These are phyloP conservation scores for Pholiota adiposa DNA, from an alignment of 1,284 basidiomycete genomes.

Conservation along the genomic window DNA sequence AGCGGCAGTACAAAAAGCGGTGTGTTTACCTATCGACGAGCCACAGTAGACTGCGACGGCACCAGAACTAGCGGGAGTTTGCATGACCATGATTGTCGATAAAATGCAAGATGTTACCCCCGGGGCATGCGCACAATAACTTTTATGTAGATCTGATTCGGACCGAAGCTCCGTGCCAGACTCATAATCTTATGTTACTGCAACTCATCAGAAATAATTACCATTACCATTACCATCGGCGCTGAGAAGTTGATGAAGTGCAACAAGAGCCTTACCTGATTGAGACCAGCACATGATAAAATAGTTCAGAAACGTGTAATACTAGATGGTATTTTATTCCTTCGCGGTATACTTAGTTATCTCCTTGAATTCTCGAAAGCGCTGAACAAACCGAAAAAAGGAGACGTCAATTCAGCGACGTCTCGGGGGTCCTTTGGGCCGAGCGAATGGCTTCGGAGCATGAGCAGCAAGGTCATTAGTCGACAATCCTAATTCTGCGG, in stretches of 20 bases:
- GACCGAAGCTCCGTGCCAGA: background rate
- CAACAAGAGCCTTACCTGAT: too few species aligned
- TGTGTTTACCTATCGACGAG: slow-evolving; percentile 67
- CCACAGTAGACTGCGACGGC: slow-evolving; percentile 82
- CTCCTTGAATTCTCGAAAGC: too few species aligned
- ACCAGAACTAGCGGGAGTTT: slow-evolving; percentile 1
- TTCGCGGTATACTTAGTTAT: too few species aligned
- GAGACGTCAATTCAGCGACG: slow-evolving; percentile 28
- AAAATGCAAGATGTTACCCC: background rate
- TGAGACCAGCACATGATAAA: too few species aligned
- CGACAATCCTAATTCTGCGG: slow-evolving; percentile 52
- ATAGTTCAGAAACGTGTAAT: too few species aligned
- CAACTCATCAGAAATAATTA: too few species aligned
- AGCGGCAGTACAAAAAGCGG: slow-evolving; percentile 72
- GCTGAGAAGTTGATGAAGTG: too few species aligned
- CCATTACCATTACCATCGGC: too few species aligned
- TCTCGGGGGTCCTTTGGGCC: slow-evolving; percentile 58
- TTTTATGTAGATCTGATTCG: too few species aligned
- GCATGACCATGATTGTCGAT: background rate
- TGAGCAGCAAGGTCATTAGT: background rate
- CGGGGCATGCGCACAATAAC: too few species aligned
- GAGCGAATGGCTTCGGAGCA: slow-evolving; percentile 55
- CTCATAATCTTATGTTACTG: background rate
- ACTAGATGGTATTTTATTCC: too few species aligned
- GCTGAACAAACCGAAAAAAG: background rate